Conservation (phyloP, 768 basidiomycete genomes). For the Phallus indusiatus region DNA sequence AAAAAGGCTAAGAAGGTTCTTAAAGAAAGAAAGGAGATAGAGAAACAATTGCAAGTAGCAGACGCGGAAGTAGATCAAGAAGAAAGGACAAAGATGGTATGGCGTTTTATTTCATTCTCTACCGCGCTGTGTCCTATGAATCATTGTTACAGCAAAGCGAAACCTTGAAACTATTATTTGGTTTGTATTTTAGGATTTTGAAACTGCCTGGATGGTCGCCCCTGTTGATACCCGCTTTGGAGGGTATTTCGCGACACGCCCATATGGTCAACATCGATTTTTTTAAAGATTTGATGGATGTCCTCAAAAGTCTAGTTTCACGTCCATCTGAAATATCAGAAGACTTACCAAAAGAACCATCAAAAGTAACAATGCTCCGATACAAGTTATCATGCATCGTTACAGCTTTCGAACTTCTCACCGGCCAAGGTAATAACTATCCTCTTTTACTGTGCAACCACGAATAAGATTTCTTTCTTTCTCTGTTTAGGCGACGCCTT, state of each 20-base stretch:
- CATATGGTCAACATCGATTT: constrained; percentile 98
- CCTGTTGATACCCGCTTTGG: constrained; percentile 77
- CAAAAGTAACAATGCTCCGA: constrained; percentile 28
- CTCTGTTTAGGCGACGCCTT: constrained; percentile 79
- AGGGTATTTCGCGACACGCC: constrained; percentile 87
- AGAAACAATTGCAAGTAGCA: constrained; percentile 88
- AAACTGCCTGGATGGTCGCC: constrained; percentile 75
- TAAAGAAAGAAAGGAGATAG: constrained; percentile 84
- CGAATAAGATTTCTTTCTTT: constrained; percentile 7
- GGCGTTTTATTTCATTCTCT: constrained; percentile 19
- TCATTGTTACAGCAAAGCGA: constrained; percentile 73
- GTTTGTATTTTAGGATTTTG: constrained; percentile 91
- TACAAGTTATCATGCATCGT: constrained; percentile 77
- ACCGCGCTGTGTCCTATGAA: neutral
- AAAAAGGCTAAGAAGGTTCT: constrained; percentile 83
- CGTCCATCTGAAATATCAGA: constrained; percentile 19
- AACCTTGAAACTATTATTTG: constrained; percentile 94
- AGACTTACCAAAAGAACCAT: constrained; percentile 24
- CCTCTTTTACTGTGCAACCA: constrained; percentile 4
- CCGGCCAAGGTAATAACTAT: constrained; percentile 67
- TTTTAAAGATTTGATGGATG: constrained; percentile 88
- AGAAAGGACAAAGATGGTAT: constrained; percentile 71
- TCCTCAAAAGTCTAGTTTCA: constrained; percentile 67
- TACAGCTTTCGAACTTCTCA: constrained; percentile 94
- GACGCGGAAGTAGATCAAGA: constrained; percentile 91